Evolutionary conservation across 495 filamentous ascomycete species (phyloP).

Genomic region (Peziza echinospora): DNA sequence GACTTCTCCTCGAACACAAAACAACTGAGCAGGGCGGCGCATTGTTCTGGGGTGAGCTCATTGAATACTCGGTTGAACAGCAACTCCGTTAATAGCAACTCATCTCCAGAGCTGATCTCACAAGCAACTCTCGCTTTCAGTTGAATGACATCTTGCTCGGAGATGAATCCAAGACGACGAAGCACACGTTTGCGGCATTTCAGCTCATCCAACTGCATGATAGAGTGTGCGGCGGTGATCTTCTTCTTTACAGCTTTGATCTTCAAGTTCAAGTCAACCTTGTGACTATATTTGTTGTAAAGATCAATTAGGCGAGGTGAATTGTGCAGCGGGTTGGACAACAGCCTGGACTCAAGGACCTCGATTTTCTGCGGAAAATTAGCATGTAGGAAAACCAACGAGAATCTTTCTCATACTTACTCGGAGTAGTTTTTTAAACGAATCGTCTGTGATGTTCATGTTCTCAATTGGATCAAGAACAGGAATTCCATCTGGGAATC

Average conservation of each 20-base stretch:
- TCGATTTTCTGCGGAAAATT: conserved; percentile 53
- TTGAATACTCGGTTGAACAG: conserved; percentile 98
- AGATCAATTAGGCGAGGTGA: conserved; percentile 60
- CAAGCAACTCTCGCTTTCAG: conserved; percentile 89
- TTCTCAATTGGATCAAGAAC: conserved; percentile 81
- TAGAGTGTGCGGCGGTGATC: conserved; percentile 57
- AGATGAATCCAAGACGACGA: conserved; percentile 84
- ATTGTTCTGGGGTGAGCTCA: conserved; percentile 67
- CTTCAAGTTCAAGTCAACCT: conserved; percentile 48
- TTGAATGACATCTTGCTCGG: conserved; percentile 80
- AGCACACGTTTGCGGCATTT: conserved; percentile 93
- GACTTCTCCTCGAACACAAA: conserved; percentile 96
- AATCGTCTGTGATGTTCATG: conserved; percentile 78
- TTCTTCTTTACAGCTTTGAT: conserved; percentile 76
- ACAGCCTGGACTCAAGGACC: conserved; percentile 75
- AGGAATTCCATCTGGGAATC: conserved; percentile 85
- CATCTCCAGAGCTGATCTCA: conserved; percentile 67
- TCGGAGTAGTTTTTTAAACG: conserved; percentile 76
- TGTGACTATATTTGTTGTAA: conserved; percentile 63
- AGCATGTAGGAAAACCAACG: not conserved
- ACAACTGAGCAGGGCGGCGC: conserved; percentile 62
- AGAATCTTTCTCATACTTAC: conserved; percentile 22
- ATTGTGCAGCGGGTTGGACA: conserved; percentile 72
- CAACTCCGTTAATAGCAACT: conserved; percentile 74
- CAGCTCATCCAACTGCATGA: conserved; percentile 84